Conservation (phyloP, 192 early-diverging fungal species). For the Linnemannia exigua region DNA sequence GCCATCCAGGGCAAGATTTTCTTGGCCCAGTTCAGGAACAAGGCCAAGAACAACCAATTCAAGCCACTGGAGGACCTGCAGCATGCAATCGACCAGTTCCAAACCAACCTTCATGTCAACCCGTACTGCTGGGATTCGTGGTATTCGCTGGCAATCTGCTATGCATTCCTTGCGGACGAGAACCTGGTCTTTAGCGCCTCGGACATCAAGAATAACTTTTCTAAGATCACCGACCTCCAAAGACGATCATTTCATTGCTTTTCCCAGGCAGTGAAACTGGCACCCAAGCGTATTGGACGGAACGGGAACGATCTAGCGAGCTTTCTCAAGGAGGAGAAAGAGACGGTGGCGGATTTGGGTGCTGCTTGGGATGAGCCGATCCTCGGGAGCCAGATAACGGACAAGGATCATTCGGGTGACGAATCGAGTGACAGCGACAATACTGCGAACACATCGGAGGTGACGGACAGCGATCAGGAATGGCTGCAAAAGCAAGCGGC, state of each 20-base stretch:
- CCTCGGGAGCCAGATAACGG: conserved; percentile 8
- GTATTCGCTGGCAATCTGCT: conserved; percentile 73
- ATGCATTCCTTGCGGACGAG: conserved; percentile 74
- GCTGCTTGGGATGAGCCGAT: conserved; percentile 11
- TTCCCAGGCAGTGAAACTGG: conserved; percentile 59
- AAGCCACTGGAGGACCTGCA: conserved; percentile 71
- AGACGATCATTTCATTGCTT: conserved; percentile 77
- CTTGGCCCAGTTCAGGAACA: conserved; percentile 63
- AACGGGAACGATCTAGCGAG: neutral
- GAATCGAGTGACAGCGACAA: conserved; percentile 7
- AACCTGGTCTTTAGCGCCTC: conserved; percentile 71
- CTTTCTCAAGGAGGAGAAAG: conserved; percentile 7
- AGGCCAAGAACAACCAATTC: conserved; percentile 61
- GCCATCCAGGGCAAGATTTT: conserved; percentile 70
- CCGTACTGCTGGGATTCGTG: conserved; percentile 73
- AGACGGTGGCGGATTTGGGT: neutral
- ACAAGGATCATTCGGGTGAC: neutral
- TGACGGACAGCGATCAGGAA: conserved; percentile 12
- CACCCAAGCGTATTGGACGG: conserved; percentile 24
- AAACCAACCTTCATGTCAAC: conserved; percentile 69
- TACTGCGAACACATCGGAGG: neutral
- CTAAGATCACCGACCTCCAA: conserved; percentile 71
- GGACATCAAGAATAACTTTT: conserved; percentile 65
- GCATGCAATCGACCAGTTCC: conserved; percentile 64
- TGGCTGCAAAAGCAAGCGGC: conserved; percentile 48